Conservation (phyloP, 2,329 filamentous ascomycete genomes). For the Phoma sp. region DNA sequence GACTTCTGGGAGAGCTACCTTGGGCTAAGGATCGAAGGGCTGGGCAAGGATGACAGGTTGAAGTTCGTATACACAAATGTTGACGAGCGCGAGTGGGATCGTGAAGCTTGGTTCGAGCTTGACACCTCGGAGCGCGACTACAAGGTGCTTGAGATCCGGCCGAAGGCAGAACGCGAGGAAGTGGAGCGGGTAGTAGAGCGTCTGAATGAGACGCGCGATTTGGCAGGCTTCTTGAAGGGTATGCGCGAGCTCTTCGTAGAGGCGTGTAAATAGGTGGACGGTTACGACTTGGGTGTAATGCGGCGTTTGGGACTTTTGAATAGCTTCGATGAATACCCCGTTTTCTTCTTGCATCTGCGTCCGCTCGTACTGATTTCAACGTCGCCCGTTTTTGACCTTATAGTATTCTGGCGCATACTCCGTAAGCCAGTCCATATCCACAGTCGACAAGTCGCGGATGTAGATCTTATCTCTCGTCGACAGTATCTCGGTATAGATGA, state of each 20-base stretch:
- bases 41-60: slow-evolving; percentile 81
- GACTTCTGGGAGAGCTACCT: slow-evolving; percentile 96
- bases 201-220: slow-evolving; percentile 80
- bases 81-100: slow-evolving; percentile 84
- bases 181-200: slow-evolving; percentile 78
- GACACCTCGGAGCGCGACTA: slow-evolving; percentile 84
- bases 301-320: slow-evolving; percentile 14
- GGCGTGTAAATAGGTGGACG: slow-evolving; percentile 54
- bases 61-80: slow-evolving; percentile 91
- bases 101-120: slow-evolving; percentile 93
- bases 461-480: slow-evolving; percentile 88
- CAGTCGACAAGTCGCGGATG: slow-evolving; percentile 90
- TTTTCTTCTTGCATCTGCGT: not conserved
- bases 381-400: slow-evolving; percentile 36
- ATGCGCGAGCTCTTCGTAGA: slow-evolving; percentile 80
- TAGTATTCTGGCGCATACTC: slow-evolving; percentile 82
- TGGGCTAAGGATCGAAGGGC: slow-evolving; percentile 87
- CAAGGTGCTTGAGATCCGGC: slow-evolving; percentile 79
- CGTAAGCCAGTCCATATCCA: slow-evolving; percentile 89
- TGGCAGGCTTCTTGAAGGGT: slow-evolving; percentile 76
- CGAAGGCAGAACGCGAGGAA: slow-evolving; percentile 80
- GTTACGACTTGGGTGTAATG: slow-evolving; percentile 4
- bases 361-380: not conserved
- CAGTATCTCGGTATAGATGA: slow-evolving; percentile 92
- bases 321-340: slow-evolving; percentile 19